phyloP scores from a whole-genome alignment of 148 eudicot species.

The Rhododendron henanense region DNA sequence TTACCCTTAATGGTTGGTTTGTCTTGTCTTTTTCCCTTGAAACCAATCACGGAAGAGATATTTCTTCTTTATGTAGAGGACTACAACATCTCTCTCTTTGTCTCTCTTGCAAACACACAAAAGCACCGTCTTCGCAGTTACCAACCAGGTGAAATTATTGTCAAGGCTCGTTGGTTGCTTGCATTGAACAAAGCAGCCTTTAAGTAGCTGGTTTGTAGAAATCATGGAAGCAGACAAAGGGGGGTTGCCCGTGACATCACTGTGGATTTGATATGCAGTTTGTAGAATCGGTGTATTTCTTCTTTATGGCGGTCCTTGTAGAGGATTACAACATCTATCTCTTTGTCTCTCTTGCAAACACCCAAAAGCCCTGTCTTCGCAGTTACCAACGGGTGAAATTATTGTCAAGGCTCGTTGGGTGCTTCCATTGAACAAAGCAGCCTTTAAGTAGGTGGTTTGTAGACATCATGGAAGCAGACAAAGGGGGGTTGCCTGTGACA shows the following conservation, averaged over 20 bases:
- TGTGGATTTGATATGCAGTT: too few relatives aligned
- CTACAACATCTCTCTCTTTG: not conserved
- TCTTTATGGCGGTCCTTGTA: not conserved
- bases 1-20: not conserved
- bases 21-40: not conserved
- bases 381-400: not conserved
- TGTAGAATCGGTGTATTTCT: not conserved
- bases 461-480: not conserved
- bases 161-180: not conserved
- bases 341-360: too few relatives aligned
- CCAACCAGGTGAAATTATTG: not conserved
- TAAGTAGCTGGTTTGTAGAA: not conserved
- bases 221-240: not conserved
- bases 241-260: not conserved
- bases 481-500: not conserved
- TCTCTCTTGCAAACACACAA: not conserved
- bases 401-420: not conserved
- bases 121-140: not conserved
- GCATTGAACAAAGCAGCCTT: not conserved
- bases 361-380: not conserved
- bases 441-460: not conserved
- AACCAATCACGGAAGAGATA: not conserved
- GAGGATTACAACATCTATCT: not conserved
- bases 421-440: not conserved
- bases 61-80: not conserved